Evolutionary conservation across 2,329 filamentous ascomycete species (phyloP).

Genomic region (Aspergillus cejpii): DNA sequence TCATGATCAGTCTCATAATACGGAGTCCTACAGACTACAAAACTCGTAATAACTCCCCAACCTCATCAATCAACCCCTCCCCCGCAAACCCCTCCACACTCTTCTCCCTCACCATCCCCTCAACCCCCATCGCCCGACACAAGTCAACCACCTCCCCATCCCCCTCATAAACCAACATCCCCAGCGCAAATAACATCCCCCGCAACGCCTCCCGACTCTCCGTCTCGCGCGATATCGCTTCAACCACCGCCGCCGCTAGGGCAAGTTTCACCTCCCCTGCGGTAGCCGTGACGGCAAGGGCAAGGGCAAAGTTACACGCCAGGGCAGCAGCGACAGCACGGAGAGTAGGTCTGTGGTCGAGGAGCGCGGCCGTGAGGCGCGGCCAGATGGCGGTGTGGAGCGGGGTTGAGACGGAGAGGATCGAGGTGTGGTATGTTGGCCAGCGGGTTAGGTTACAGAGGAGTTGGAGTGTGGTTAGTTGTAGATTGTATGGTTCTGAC

Average conservation of each 20-base stretch:
- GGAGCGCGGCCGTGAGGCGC: constrained; percentile 68
- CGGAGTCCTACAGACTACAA: too few relatives aligned
- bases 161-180: constrained; percentile 66
- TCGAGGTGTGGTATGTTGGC: constrained; percentile 63
- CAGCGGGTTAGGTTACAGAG: constrained; percentile 79
- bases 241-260: constrained; percentile 70
- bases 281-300: constrained; percentile 41
- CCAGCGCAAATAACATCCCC: constrained; percentile 68
- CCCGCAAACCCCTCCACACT: constrained; percentile 51
- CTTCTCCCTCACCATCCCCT: constrained; percentile 54
- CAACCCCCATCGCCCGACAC: constrained; percentile 69
- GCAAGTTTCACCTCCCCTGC: constrained; percentile 69
- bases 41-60: constrained; percentile 42
- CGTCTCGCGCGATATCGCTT: constrained; percentile 56
- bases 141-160: constrained; percentile 74
- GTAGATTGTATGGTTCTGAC: constrained; percentile 75
- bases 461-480: constrained; percentile 73
- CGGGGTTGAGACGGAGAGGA: constrained; percentile 56
- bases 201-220: constrained; percentile 62
- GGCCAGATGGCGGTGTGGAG: constrained; percentile 57
- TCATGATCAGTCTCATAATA: background rate
- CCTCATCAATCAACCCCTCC: constrained; percentile 52
- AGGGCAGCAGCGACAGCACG: constrained; percentile 76
- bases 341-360: constrained; percentile 70
- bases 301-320: constrained; percentile 71